Conservation (phyloP, 768 basidiomycete genomes). For the Gyrodon lividus region DNA sequence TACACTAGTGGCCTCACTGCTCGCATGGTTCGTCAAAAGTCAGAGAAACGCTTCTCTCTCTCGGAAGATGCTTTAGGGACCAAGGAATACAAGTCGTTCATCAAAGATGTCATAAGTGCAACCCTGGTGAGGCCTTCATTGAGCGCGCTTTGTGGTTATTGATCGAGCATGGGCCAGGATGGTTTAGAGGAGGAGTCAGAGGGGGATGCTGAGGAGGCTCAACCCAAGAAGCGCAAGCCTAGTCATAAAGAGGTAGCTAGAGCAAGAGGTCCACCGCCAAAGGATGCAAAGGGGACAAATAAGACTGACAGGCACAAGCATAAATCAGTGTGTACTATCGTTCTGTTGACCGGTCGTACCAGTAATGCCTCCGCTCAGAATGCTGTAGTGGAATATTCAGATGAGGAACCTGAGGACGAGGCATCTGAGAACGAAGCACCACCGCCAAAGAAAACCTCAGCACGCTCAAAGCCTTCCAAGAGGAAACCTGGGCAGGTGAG, state of each 20-base stretch:
- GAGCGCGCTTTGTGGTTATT: not conserved
- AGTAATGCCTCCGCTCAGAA: conserved; percentile 2
- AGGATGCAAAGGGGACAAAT: not conserved
- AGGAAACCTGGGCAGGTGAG: conserved; percentile 4
- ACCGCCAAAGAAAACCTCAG: conserved; percentile 11
- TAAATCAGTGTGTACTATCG: conserved; percentile 8
- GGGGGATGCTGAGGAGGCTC: not conserved
- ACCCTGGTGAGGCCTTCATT: conserved; percentile 11
- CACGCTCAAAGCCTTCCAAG: conserved; percentile 12
- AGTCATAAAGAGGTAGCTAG: not conserved
- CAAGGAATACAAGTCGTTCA: conserved; percentile 42
- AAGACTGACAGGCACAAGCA: conserved; percentile 11
- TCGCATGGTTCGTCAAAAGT: conserved; percentile 46
- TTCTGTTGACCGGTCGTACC: not conserved
- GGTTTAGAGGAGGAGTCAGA: conserved; percentile 9
- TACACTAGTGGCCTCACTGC: conserved; percentile 38
- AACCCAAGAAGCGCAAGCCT: conserved; percentile 12
- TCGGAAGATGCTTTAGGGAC: conserved; percentile 42
- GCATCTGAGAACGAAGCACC: conserved; percentile 2
- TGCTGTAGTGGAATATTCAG: not conserved
- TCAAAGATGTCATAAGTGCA: conserved; percentile 37
- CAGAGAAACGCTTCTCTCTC: conserved; percentile 49
- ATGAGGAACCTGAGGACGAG: not conserved
- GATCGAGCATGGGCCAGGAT: conserved; percentile 4
- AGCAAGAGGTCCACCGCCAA: not conserved